Base-by-base conservation (phyloP, 2,329 filamentous ascomycete genomes). In the Pezicula neosporulosa region DNA sequence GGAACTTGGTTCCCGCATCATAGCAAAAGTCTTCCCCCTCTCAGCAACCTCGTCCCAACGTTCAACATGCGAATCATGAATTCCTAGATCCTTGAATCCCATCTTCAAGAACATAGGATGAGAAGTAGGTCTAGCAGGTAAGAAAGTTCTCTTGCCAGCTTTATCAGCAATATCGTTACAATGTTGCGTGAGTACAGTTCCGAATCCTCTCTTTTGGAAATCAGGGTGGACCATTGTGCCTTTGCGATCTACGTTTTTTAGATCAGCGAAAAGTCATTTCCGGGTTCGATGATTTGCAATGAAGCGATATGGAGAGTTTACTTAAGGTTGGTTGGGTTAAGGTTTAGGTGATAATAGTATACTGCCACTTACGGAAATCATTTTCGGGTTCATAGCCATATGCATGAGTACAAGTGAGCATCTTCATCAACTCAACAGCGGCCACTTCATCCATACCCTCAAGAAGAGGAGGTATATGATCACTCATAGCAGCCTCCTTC, bases 341-440 rank as follows among this genome's bases (percentile, higher is more conserved):
- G 15, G 44, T 36, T 13, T 21, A 16, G 21, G 19, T 33, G 21
- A 44, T 19, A 4, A 5, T n/a, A 10, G n/a, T n/a, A n/a, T n/a
- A n/a, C n/a, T 13, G 16, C 5, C 6, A 44, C 47, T 51, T 47
- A 60, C 58, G 58, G 46, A 53, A 62, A 30, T 63, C 56, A 10
- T 49, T 46, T 21, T 59, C 55, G 2, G 51, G 52, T 41, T 64
- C 50, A 46, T 60, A 64, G 18, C 55, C 59, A 54, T 54, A 36
- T 6, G 47, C 28, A 30, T 19, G 8, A 6, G 56, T 35, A 38
- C 33, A 44, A 3, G 13, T 15, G n/a, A 60, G 15, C 13, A 33
- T 45, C 5, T 48, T 41, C 7, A 56, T 50, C 13, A 59, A 49
- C 4, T 43, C 53, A n/a, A 9, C 28, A 28, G 54, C 35, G 5